A percentile compares a stretch with the other conserved stretches of the same genome.
phyloP scores from a whole-genome alignment of 2,329 filamentous ascomycete species.

The Neodidymelliopsis sp. region DNA sequence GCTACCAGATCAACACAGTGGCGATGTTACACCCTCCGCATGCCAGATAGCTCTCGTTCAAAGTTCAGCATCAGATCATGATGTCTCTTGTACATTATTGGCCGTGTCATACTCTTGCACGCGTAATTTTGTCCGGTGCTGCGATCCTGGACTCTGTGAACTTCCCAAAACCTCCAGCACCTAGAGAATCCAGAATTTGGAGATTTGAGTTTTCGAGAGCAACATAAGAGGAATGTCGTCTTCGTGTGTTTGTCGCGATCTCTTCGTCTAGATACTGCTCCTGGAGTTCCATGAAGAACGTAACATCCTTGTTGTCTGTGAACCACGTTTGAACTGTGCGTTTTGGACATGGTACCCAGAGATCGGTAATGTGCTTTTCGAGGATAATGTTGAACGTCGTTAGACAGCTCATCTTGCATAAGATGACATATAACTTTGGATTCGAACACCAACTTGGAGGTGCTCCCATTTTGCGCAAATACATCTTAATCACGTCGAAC shows the following conservation, averaged over 20 bases:
- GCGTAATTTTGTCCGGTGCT: neutral
- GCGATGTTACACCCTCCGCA: conserved; percentile 24
- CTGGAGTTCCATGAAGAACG: neutral
- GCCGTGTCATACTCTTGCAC: conserved; percentile 4
- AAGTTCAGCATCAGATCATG: conserved; percentile 20
- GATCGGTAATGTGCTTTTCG: neutral
- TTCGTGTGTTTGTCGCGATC: neutral
- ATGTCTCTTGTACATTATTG: neutral
- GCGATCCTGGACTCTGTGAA: neutral
- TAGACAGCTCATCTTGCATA: neutral
- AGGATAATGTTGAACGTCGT: neutral
- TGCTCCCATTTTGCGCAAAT: too few relatives aligned
- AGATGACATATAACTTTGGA: neutral
- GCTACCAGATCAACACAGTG: conserved; percentile 25
- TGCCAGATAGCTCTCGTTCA: conserved; percentile 21
- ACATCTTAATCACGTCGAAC: too few relatives aligned
- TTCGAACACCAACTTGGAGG: neutral
- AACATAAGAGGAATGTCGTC: neutral
- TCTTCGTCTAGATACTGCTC: neutral
- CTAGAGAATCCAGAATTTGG: neutral
- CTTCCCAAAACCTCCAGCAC: conserved; percentile 8
- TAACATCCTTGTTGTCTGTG: neutral
- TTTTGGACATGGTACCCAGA: conserved; percentile 5
- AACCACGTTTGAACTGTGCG: neutral
- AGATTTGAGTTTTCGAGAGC: neutral